phyloP scores from a whole-genome alignment of 208 protist genomes.

The Angomonas ambiguus region DNA sequence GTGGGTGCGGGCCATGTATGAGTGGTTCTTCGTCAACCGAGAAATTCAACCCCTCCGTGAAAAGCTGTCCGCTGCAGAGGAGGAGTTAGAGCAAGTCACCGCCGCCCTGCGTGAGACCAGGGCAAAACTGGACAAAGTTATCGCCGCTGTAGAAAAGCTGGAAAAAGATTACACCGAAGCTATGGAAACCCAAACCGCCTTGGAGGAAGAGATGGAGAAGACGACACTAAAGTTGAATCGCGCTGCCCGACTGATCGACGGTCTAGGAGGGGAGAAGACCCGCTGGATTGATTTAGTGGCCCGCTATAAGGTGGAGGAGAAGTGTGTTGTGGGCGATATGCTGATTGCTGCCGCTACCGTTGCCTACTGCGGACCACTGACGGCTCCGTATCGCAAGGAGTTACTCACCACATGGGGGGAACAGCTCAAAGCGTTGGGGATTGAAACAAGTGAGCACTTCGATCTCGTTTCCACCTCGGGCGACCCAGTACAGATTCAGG shows the following conservation, averaged over 20 bases:
- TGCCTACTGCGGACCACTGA: slow-evolving; percentile 96
- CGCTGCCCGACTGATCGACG: slow-evolving; percentile 94
- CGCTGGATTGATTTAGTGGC: slow-evolving; percentile 90
- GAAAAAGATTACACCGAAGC: slow-evolving; percentile 92
- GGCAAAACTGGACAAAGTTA: slow-evolving; percentile 85
- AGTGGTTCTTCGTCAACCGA: slow-evolving; percentile 96
- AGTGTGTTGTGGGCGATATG: slow-evolving; percentile 93
- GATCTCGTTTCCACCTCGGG: slow-evolving; percentile 89
- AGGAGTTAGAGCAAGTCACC: slow-evolving; percentile 87
- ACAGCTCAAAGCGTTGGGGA: slow-evolving; percentile 46
- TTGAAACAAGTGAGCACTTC: slow-evolving; percentile 60
- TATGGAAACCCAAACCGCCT: slow-evolving; percentile 90
- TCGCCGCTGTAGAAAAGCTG: slow-evolving; percentile 91
- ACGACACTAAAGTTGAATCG: slow-evolving; percentile 93
- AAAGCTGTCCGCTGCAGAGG: slow-evolving; percentile 79
- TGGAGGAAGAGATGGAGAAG: slow-evolving; percentile 92
- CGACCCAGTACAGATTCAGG: slow-evolving; percentile 93
- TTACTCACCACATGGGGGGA: slow-evolving; percentile 80
- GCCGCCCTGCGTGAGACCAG: slow-evolving; percentile 88
- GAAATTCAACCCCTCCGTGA: slow-evolving; percentile 92
- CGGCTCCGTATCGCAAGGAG: slow-evolving; percentile 85
- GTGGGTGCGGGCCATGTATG: slow-evolving; percentile 97
- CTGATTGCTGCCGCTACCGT: slow-evolving; percentile 93
- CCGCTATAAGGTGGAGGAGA: slow-evolving; percentile 81
- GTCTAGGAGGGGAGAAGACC: slow-evolving; percentile 95